Evolutionary conservation across 441 rosid species (phyloP), one percentile per base, ranked within the genome.

Genomic region (Breynia disticha): DNA sequence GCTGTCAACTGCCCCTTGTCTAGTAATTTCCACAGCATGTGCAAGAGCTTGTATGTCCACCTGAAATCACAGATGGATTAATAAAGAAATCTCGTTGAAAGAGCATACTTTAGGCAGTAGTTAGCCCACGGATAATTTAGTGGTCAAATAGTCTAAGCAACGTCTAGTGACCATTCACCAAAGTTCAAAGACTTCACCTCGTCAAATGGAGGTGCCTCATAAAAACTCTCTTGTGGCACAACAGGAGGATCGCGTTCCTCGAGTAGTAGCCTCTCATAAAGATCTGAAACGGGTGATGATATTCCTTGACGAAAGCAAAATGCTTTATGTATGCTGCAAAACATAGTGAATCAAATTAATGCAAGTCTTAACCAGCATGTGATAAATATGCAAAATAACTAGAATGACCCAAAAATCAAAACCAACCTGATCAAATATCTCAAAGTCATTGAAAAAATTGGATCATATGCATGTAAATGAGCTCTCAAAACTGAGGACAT

Each of bases 1-100:
- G 75, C 98, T 87, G 63, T 87, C 96, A 74, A 91, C 76, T 19
- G 98, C 98, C 50, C 95, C 95, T 78, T 91, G 96, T 71, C 98
- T 82, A 53, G 87, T 80, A 63, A 91, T 85, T 70, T 82, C 88
- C 45, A 91, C 98, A 20, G 96, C 96, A 82, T 91, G 96, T 21
- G 89, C 94, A 72, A 91, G 95, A 67, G 98, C 95, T 65, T 91
- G 98, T 61, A 91, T 82, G 62, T 91, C 98, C 69, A 79, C 90
- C 98, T 91, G 74, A 55, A 32, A 59, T 63, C 52, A 43, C 62
- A 60, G 44, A 66, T 1, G 18, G 19, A 17, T 19, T 16, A 6
- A 41, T 1, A 41, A 2, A 11, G 44, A 28, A 28, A 28, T 28
- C 8, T 9, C 8, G 35, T 28, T 4, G 35, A 9, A 28, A 28